phyloP scores from a whole-genome alignment of 1,284 basidiomycete genomes.

The Ceratobasidium sp. region DNA sequence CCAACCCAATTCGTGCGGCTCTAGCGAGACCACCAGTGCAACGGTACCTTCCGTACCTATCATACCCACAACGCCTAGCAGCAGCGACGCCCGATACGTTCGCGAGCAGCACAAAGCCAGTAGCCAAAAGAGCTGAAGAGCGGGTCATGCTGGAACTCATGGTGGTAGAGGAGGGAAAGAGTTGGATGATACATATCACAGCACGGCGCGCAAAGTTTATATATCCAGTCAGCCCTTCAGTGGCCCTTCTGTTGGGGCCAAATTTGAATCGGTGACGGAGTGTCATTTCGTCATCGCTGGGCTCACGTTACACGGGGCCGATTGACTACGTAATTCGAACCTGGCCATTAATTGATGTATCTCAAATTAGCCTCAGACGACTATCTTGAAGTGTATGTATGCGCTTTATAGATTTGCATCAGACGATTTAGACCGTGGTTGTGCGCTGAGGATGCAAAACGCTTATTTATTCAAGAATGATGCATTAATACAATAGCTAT shows the following conservation, averaged over 20 bases:
- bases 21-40: constrained; percentile 24
- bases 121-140: background rate
- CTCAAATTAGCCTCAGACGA: no score
- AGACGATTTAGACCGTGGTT: no score
- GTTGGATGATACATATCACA: background rate
- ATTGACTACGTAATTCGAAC: background rate
- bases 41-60: constrained; percentile 17
- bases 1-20: constrained; percentile 26
- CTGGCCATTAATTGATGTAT: no score
- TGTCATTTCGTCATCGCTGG: background rate
- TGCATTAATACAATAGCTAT: no score
- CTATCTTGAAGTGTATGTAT: no score
- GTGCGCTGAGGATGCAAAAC: no score
- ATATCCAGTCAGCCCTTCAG: background rate
- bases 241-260: background rate
- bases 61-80: constrained; percentile 17
- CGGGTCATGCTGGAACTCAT: background rate
- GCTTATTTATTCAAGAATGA: no score
- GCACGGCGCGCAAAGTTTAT: background rate
- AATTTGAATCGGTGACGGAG: constrained; percentile 7
- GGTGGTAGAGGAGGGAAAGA: background rate
- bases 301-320: background rate
- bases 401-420: no score
- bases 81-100: background rate
- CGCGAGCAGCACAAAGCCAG: background rate